phyloP scores from a whole-genome alignment of 345 rosid genomes.

The Corchorus capsularis region DNA sequence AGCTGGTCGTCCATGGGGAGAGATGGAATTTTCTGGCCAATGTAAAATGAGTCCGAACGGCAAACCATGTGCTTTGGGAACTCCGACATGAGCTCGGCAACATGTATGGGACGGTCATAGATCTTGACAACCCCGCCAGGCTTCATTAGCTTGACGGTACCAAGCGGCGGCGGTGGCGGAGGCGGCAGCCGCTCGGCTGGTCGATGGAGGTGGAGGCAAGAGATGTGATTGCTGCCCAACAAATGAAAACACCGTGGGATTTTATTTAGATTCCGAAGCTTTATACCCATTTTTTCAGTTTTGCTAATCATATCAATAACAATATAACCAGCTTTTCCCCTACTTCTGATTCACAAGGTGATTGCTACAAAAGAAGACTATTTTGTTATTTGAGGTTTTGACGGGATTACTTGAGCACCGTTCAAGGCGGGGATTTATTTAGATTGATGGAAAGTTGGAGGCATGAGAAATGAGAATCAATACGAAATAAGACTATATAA shows the following conservation, averaged over 20 bases:
- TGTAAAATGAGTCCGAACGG: conserved; percentile 72
- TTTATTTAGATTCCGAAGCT: conserved; percentile 17
- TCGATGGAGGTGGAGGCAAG: conserved; percentile 36
- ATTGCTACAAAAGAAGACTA: background rate
- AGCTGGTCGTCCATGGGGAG: conserved; percentile 66
- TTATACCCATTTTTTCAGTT: conserved; percentile 15
- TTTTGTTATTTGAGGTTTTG: too few relatives aligned
- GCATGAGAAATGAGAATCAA: too few relatives aligned
- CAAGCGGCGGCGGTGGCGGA: background rate
- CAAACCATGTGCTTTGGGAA: conserved; percentile 82
- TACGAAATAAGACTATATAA: too few relatives aligned
- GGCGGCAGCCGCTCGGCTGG: too few relatives aligned
- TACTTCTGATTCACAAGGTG: background rate
- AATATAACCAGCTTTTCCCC: too few relatives aligned
- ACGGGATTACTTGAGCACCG: too few relatives aligned
- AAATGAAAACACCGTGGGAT: conserved; percentile 29
- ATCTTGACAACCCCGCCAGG: conserved; percentile 64
- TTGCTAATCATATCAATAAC: background rate
- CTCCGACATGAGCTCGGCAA: conserved; percentile 56
- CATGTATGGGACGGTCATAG: conserved; percentile 58
- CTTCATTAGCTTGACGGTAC: conserved; percentile 57
- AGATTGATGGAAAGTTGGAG: too few relatives aligned
- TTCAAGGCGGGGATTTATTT: too few relatives aligned
- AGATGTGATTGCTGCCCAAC: conserved; percentile 30
- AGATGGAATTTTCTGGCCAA: conserved; percentile 77